Base-by-base conservation (phyloP, 345 rosid species). In the Euphorbia lathyris region DNA sequence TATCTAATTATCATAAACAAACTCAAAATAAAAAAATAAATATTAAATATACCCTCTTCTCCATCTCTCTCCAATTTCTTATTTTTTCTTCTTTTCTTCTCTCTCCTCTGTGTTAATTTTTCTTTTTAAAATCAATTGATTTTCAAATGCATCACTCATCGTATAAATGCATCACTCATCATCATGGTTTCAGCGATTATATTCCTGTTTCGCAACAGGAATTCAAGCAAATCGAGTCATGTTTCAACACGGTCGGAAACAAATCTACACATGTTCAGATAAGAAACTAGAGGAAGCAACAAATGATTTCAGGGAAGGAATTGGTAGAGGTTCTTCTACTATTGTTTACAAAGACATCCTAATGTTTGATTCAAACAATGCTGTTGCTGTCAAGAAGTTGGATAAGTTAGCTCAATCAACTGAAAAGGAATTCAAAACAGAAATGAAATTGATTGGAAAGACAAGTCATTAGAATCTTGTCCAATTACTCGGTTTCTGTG, bases 271-370 rank as follows among this genome's bases (percentile, higher is more conserved):
- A 48, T 9, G 52, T 74, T 79, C 50, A 38, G 64, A 71, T 64
- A 8, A n/a, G 63, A 76, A 79, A 25, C 73, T 79, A 1, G 25
- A 30, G 48, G 67, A 71, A 16, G 78, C 74, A 22, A 79, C 79
- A 19, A 50, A 63, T 23, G 63, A 72, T 27, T 80, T 80, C 61
- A 58, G n/a, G 67, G 78, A 80, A 63, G 71, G 73, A 63, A 12
- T 79, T 0, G 83, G 83, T 16, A 76, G 75, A 58, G 83, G 83
- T 26, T 73, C 83, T 63, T 73, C 72, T 34, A 80, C 78, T 14
- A 58, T 70, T 30, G 83, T 76, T 23, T 80, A 73, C 52, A 80
- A 67, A 73, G 83, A 76, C 2, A 14, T 36, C 60, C 65, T 80
- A 48, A 62, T 26, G 29, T 53, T 29, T 12, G 57, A 20, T 66